Base-by-base conservation (phyloP, 2,329 filamentous ascomycete species). In the Sporothrix protearum region DNA sequence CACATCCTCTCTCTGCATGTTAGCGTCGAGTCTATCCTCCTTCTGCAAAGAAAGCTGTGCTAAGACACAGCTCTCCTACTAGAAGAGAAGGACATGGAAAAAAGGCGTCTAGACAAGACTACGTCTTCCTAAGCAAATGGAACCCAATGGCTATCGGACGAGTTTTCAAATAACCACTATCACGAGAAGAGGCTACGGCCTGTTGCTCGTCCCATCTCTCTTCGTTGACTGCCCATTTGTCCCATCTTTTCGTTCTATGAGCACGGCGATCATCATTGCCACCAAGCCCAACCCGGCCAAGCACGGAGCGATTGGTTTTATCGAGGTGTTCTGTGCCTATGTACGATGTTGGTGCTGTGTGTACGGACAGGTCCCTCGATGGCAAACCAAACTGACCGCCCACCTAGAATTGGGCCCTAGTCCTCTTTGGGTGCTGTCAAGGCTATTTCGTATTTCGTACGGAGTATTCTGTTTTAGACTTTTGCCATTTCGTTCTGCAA, bases 251-350 rank as follows among this genome's bases (percentile, higher is more conserved):
- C 33, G 10, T 28, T 39, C 14, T 64, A 64, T 64, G 59, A 45
- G 59, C 36, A 25, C 59, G 36, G 59, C 36, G 59, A 45, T 64
- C 59, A 30, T 45, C 39, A 64, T 64, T 28, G 59, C 45, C 33
- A 57, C 53, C 53, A 61, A 61, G 22, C 33, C 33, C n/a, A 45
- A 1, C 59, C 10, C 22, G 33, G n/a, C 36, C 59, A 63, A 42
- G 36, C 36, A 63, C 59, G 59, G 59, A 63, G 25, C 36, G 10
- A 42, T 16, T 36, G 36, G 59, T 45, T 28, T 63, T 3, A 36
- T 39, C 22, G 55, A 61, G 22, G 30, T 39, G 33, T 19, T 63
- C n/a, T 36, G 25, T 22, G n/a, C n/a, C n/a, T n/a, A n/a, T n/a
- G n/a, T n/a, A n/a, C n/a, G n/a, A n/a, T n/a, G n/a, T n/a, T n/a